Percentiles rank a stretch among this genome's conserved stretches.
Conservation (phyloP, 257 asterid genomes). For the Solanum ossicruentum region DNA sequence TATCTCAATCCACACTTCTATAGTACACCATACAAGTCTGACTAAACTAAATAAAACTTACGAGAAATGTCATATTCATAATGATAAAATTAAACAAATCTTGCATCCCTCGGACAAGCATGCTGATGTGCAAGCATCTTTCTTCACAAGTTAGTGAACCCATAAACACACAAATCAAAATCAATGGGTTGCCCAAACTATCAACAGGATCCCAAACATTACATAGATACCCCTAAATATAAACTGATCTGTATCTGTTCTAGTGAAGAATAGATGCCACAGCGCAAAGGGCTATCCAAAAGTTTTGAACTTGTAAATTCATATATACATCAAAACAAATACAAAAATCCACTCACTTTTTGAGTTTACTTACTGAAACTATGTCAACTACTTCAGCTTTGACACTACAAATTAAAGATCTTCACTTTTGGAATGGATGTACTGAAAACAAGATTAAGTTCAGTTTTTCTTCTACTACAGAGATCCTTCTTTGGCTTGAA, state of each 20-base stretch:
- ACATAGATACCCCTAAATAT: background rate
- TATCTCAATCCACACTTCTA: background rate
- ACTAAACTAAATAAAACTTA: background rate
- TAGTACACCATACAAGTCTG: background rate
- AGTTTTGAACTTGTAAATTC: background rate
- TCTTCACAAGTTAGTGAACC: background rate
- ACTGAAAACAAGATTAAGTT: background rate
- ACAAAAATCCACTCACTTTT: background rate
- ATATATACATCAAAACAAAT: background rate
- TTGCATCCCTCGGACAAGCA: background rate
- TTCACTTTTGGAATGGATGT: background rate
- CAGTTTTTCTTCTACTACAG: background rate
- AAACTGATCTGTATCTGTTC: background rate
- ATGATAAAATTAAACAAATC: background rate
- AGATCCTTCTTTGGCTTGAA: too few species aligned
- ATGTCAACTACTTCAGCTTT: background rate
- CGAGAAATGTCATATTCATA: background rate
- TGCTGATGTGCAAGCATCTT: background rate
- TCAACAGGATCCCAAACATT: background rate
- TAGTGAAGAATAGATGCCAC: background rate
- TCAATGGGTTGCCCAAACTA: background rate
- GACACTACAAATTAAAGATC: background rate
- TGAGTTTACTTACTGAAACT: background rate
- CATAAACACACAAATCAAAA: background rate
- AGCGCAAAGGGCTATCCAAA: background rate